Evolutionary conservation across 306 rosid species (phyloP).

Genomic region (Psophocarpus tetragonolobus): DNA sequence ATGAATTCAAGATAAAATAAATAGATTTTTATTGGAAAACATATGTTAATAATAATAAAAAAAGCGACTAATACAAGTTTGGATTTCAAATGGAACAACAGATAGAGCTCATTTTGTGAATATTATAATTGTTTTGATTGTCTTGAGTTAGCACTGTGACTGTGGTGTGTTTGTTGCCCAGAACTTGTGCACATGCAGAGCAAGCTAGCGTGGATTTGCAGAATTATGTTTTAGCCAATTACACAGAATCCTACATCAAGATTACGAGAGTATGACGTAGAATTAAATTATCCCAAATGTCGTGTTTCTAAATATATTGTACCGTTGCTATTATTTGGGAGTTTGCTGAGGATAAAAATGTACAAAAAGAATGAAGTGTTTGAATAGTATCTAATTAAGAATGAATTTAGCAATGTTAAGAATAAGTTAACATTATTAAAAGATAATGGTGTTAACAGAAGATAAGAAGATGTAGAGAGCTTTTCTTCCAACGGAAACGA

Average conservation of each 20-base stretch:
- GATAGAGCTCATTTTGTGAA: too few species aligned
- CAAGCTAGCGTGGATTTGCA: neutral
- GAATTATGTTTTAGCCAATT: neutral
- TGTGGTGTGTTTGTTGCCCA: neutral
- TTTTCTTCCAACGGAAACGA: neutral
- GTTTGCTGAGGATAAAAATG: neutral
- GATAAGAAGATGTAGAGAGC: neutral
- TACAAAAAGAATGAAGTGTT: neutral
- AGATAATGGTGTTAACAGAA: neutral
- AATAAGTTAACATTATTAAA: neutral
- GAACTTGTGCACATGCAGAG: neutral
- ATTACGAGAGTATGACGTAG: neutral
- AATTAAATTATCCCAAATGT: neutral
- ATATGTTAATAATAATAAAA: too few species aligned
- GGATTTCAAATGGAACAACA: too few species aligned
- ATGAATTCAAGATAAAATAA: neutral
- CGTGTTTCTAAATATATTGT: too few species aligned
- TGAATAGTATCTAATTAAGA: neutral
- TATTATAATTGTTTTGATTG: too few species aligned
- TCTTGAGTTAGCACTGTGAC: neutral
- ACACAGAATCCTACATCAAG: neutral
- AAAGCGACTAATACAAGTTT: too few species aligned
- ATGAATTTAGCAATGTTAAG: neutral
- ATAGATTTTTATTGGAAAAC: neutral
- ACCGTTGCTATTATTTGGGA: too few species aligned